Evolutionary conservation across 352 stramenopile genomes (phyloP).

Genomic region (Pythium volutum): DNA sequence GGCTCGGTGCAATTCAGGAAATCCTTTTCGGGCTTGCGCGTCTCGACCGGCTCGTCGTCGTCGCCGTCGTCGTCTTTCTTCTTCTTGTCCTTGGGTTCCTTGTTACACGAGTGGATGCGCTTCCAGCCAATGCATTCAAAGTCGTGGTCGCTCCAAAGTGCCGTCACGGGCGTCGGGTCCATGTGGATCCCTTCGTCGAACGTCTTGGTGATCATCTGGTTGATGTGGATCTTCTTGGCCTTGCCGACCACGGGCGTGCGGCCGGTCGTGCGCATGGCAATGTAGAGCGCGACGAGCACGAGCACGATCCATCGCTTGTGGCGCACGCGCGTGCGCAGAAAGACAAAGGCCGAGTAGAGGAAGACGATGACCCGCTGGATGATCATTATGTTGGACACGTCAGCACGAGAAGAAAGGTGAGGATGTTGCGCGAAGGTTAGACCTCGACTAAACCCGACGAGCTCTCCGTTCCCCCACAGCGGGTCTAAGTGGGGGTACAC

Average conservation of each 20-base stretch:
- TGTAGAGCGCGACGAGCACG: conserved; percentile 45
- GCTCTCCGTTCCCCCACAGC: neutral
- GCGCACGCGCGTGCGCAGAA: conserved; percentile 56
- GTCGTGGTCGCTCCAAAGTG: conserved; percentile 70
- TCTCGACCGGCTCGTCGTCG: conserved; percentile 33
- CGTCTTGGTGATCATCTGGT: conserved; percentile 68
- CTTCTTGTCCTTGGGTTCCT: conserved; percentile 39
- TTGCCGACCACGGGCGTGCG: conserved; percentile 54
- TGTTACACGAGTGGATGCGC: conserved; percentile 67
- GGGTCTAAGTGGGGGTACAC: neutral
- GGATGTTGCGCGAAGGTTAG: conserved; percentile 15
- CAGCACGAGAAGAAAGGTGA: neutral
- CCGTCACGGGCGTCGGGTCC: conserved; percentile 44
- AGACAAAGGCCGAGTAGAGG: conserved; percentile 54
- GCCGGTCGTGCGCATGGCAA: conserved; percentile 53
- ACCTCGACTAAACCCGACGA: neutral
- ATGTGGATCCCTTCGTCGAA: conserved; percentile 60
- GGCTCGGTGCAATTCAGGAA: conserved; percentile 69
- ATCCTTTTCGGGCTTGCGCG: conserved; percentile 58
- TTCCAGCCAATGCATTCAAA: conserved; percentile 88
- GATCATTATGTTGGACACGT: conserved; percentile 45
- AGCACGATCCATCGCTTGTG: conserved; percentile 72
- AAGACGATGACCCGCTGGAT: conserved; percentile 71
- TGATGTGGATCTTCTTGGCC: conserved; percentile 67
- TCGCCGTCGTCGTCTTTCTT: conserved; percentile 33